Conservation (phyloP, 768 basidiomycete species). For the Suillus subalutaceus region DNA sequence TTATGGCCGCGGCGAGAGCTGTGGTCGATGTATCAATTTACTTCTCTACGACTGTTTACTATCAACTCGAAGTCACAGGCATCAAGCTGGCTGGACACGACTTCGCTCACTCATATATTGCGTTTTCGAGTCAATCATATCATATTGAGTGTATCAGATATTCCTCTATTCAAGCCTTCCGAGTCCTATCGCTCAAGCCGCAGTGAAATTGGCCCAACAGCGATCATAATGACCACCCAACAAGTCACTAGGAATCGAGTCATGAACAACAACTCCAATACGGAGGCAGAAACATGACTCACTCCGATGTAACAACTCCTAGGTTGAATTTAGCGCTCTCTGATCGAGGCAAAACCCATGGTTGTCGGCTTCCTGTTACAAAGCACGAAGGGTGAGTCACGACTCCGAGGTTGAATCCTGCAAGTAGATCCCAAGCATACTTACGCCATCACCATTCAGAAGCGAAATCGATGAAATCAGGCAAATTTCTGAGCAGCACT, state of each 20-base stretch:
- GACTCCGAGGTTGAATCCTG: background rate
- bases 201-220: background rate
- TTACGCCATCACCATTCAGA: background rate
- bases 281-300: background rate
- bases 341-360: no score
- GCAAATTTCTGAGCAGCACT: no score
- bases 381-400: background rate
- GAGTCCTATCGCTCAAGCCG: background rate
- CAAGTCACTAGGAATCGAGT: background rate
- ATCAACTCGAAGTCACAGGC: background rate
- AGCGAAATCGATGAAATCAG: background rate
- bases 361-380: background rate
- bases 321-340: no score
- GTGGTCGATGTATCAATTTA: background rate
- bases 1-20: no score
- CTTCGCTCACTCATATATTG: background rate
- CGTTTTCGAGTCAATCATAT: background rate
- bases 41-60: background rate
- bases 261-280: background rate
- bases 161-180: background rate
- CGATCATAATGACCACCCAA: background rate
- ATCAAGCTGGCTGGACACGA: background rate
- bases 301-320: background rate
- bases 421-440: no score
- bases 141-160: background rate